Conservation (phyloP, 2,329 filamentous ascomycete species). For the Colletotrichum godetiae region DNA sequence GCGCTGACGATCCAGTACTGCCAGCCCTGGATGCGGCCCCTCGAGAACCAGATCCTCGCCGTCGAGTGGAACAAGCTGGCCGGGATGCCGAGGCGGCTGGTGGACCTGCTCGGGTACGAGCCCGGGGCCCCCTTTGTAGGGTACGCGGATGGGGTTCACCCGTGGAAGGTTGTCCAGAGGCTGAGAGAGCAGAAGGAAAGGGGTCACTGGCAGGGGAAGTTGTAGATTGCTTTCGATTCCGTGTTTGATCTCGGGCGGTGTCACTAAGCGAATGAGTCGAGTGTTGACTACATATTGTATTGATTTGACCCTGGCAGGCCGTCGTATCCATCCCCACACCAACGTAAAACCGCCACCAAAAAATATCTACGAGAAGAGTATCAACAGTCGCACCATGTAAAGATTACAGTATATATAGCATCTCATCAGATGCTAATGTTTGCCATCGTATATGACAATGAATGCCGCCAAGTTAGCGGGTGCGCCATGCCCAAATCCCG, state of each 20-base stretch:
- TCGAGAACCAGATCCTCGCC: constrained; percentile 50
- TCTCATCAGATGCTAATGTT: constrained; percentile 9
- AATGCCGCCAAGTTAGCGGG: neutral
- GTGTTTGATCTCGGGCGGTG: neutral
- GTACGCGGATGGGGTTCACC: constrained; percentile 39
- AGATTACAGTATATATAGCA: constrained; percentile 17
- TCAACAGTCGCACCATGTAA: constrained; percentile 16
- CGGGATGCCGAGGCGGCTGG: constrained; percentile 38
- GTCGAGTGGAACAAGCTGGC: constrained; percentile 43
- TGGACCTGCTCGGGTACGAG: constrained; percentile 41
- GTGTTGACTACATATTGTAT: neutral
- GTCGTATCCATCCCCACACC: neutral
- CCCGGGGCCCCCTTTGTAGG: constrained; percentile 40
- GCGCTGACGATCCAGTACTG: constrained; percentile 54
- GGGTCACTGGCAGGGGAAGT: neutral
- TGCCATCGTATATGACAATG: neutral
- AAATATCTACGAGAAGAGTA: constrained; percentile 21
- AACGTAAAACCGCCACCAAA: neutral
- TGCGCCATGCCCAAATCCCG: neutral
- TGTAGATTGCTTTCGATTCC: neutral
- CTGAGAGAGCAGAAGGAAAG: constrained; percentile 32
- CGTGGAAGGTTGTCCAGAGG: constrained; percentile 34
- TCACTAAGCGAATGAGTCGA: neutral
- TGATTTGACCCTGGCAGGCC: neutral
- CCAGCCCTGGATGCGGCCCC: constrained; percentile 52